phyloP scores from a whole-genome alignment of 2,329 filamentous ascomycete genomes.

The Aphanoascus verrucosus region DNA sequence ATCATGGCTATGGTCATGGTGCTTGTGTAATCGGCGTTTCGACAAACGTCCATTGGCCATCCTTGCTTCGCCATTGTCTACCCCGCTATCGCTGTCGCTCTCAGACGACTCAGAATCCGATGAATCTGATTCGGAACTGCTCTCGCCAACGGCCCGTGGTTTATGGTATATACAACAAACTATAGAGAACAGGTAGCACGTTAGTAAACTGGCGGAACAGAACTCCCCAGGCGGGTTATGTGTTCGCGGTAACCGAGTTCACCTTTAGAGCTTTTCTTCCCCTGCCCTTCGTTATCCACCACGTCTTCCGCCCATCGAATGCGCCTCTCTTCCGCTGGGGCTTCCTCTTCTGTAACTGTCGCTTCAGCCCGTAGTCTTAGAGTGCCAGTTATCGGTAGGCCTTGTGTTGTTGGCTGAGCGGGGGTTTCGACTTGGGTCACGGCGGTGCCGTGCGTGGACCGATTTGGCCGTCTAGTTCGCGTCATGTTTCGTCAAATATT shows the following conservation, averaged over 20 bases:
- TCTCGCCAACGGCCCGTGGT: constrained; percentile 70
- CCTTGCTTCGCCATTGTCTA: constrained; percentile 21
- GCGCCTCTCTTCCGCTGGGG: constrained; percentile 28
- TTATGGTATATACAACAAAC: constrained; percentile 99
- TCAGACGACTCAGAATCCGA: constrained; percentile 45
- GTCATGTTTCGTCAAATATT: background rate
- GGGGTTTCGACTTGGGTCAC: constrained; percentile 1
- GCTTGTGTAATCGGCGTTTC: constrained; percentile 3
- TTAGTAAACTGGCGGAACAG: background rate
- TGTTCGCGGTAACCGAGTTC: constrained; percentile 6
- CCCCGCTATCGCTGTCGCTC: constrained; percentile 37
- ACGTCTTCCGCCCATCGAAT: constrained; percentile 92
- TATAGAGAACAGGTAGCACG: constrained; percentile 27
- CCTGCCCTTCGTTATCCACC: constrained; percentile 88
- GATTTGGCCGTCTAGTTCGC: background rate
- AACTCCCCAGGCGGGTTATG: background rate
- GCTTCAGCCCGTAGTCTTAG: constrained; percentile 15
- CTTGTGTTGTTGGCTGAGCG: background rate
- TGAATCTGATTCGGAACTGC: constrained; percentile 47
- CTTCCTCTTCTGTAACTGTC: background rate
- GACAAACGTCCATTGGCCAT: constrained; percentile 12
- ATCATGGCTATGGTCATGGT: constrained; percentile 18
- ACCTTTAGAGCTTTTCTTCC: constrained; percentile 93
- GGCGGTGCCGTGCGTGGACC: background rate
- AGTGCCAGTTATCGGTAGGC: constrained; percentile 10